Percentiles rank a stretch among this genome's conserved stretches.
phyloP scores from a whole-genome alignment of 345 rosid genomes.

The Arabidopsis arenosa region DNA sequence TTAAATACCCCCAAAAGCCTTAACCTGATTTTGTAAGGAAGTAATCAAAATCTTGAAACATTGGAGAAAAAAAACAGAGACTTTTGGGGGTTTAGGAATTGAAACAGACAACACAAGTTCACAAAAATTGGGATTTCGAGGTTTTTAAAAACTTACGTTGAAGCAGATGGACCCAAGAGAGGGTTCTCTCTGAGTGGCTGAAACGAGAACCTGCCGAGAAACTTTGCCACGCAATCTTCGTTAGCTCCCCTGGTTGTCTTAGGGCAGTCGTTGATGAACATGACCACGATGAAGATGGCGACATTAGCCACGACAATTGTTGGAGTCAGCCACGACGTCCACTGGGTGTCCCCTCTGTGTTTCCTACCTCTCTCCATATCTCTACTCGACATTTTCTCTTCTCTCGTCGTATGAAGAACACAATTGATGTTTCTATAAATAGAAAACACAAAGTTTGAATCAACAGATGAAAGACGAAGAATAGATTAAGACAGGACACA shows the following conservation, averaged over 20 bases:
- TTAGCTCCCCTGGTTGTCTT: constrained; percentile 48
- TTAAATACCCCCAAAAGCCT: constrained; percentile 11
- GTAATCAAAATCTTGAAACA: background rate
- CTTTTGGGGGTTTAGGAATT: background rate
- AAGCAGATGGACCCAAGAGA: constrained; percentile 90
- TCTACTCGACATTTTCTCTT: constrained; percentile 50
- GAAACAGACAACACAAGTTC: background rate
- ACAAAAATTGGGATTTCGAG: background rate
- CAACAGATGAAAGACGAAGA: constrained; percentile 25
- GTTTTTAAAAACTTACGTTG: constrained; percentile 54
- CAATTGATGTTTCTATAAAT: background rate
- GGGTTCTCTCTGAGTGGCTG: constrained; percentile 89
- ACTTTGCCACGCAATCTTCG: constrained; percentile 67
- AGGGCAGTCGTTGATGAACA: constrained; percentile 93
- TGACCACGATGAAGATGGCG: constrained; percentile 62
- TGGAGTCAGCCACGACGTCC: constrained; percentile 94
- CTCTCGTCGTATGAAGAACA: constrained; percentile 7
- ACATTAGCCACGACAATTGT: constrained; percentile 71
- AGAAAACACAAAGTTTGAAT: constrained; percentile 12
- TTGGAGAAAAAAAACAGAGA: background rate
- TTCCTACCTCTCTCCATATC: constrained; percentile 65
- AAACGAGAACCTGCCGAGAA: constrained; percentile 81
- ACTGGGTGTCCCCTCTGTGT: constrained; percentile 47
- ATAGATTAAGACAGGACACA: constrained; percentile 25
- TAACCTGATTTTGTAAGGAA: constrained; percentile 11